A percentile compares a stretch with the other conserved stretches of the same genome.
These are phyloP conservation scores for Epichloe elymi DNA, from an alignment of 2,329 filamentous ascomycete species.

Conservation along the genomic window DNA sequence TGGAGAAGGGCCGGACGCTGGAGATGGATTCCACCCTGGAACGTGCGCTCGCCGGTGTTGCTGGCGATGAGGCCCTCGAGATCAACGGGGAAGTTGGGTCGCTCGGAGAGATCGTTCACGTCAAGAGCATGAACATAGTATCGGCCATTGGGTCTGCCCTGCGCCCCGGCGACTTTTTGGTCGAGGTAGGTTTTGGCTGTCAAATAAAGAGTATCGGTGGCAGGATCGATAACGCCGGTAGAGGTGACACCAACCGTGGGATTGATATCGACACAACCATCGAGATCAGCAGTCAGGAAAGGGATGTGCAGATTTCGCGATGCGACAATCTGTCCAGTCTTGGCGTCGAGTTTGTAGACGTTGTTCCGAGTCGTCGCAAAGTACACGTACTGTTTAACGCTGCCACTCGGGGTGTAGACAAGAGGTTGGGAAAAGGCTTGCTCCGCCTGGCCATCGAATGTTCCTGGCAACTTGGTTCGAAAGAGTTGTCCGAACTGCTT, in stretches of 20 bases:
- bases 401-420: constrained; percentile 33
- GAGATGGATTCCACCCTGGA: constrained; percentile 37
- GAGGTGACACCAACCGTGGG: constrained; percentile 32
- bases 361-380: constrained; percentile 45
- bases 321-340: constrained; percentile 37
- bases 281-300: constrained; percentile 34
- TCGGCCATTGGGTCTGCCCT: constrained; percentile 21
- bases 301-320: constrained; percentile 34
- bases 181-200: constrained; percentile 29
- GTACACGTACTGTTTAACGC: constrained; percentile 38
- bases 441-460: constrained; percentile 34
- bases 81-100: constrained; percentile 31
- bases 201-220: constrained; percentile 30
- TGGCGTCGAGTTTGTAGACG: constrained; percentile 41
- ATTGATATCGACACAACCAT: constrained; percentile 34
- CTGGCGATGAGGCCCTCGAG: constrained; percentile 32
- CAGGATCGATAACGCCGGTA: constrained; percentile 32
- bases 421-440: constrained; percentile 39
- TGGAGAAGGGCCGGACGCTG: constrained; percentile 36
- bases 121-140: constrained; percentile 26
- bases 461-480: constrained; percentile 36
- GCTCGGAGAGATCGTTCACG: constrained; percentile 24
- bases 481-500: constrained; percentile 43
- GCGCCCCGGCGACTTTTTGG: constrained; percentile 17
- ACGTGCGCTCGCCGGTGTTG: constrained; percentile 34